Evolutionary conservation across 2,329 filamentous ascomycete species (phyloP), one percentile per base, ranked within the genome.

Genomic region (Fusarium anguioides): DNA sequence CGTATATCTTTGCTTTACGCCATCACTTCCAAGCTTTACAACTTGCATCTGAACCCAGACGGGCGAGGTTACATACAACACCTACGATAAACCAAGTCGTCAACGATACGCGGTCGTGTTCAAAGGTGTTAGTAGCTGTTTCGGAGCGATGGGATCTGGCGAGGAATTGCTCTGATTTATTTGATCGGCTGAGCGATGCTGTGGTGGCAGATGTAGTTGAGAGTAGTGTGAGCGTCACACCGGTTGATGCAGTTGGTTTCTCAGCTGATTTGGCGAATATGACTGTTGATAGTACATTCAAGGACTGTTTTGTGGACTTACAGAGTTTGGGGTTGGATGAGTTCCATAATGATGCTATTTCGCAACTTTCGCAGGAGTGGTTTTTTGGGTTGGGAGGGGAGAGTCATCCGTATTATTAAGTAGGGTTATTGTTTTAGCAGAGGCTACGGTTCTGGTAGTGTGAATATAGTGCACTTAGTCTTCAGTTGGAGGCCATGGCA

Each of bases 71-170:
- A 8, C 56, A 71, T 6, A 54, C 66, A 0, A 76, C 79, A 5
- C 81, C 81, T 0, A 75, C 73, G 0, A 79, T 81, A n/a, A 75
- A 75, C 8, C 78, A 82, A 57, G 77, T 82, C 9, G 78, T 82
- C 24, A 81, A 81, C 27, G 76, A 77, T 18, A 81, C 78, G 0
- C 62, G 81, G 0, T 78, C 79, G 0, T 82, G 81, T 52, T 82
- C 81, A 5, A 82, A 81, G 15, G 79, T 82, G 0, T 49, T 82
- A 0, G 81, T 82, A 0, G 81, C 81, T 4, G 78, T 82, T 0
- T 81, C 79, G 0, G 81, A 82, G 37, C 69, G 81, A 8, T 82
- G 81, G 77, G 77, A 79, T 33, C 66, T 77, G 0, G 72, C 79
- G 9, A 71, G 78, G 5, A 77, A 79, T 33, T 81, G 79, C 35